Evolutionary conservation across 768 basidiomycete genomes (phyloP).

Genomic region (Pisolithus orientalis): DNA sequence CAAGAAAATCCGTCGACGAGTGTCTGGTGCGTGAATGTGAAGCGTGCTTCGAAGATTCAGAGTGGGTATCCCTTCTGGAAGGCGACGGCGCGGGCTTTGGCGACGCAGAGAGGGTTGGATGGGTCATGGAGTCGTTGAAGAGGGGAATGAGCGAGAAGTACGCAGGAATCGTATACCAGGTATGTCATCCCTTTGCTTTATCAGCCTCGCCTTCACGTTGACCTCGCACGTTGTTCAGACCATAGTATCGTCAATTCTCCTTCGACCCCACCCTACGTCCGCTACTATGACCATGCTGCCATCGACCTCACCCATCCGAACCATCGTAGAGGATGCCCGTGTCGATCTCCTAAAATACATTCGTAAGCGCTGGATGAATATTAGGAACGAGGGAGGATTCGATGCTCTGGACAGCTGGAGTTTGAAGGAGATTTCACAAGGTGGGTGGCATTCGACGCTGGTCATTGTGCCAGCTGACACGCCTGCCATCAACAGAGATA

Average conservation of each 20-base stretch:
- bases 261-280: slow-evolving; percentile 59
- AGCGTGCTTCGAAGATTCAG: slow-evolving; percentile 57
- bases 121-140: slow-evolving; percentile 61
- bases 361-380: slow-evolving; percentile 67
- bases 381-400: slow-evolving; percentile 76
- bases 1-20: slow-evolving; percentile 57
- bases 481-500: slow-evolving; percentile 45
- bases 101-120: slow-evolving; percentile 72
- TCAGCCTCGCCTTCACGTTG: background rate
- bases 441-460: slow-evolving; percentile 8
- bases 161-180: slow-evolving; percentile 75
- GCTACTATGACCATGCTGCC: slow-evolving; percentile 56
- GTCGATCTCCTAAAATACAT: slow-evolving; percentile 50
- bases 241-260: slow-evolving; percentile 65
- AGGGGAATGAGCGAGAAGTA: slow-evolving; percentile 58
- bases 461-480: background rate
- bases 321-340: slow-evolving; percentile 67
- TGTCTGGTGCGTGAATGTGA: slow-evolving; percentile 54
- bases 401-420: slow-evolving; percentile 81
- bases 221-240: slow-evolving; percentile 35
- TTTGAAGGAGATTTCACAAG: slow-evolving; percentile 67
- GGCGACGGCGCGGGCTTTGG: slow-evolving; percentile 69
- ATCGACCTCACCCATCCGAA: slow-evolving; percentile 62
- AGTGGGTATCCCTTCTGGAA: slow-evolving; percentile 74
- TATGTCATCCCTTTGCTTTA: slow-evolving; percentile 19